These are phyloP conservation scores for Huntiella abstrusa DNA, from an alignment of 2,329 filamentous ascomycete genomes.

Conservation along the genomic window DNA sequence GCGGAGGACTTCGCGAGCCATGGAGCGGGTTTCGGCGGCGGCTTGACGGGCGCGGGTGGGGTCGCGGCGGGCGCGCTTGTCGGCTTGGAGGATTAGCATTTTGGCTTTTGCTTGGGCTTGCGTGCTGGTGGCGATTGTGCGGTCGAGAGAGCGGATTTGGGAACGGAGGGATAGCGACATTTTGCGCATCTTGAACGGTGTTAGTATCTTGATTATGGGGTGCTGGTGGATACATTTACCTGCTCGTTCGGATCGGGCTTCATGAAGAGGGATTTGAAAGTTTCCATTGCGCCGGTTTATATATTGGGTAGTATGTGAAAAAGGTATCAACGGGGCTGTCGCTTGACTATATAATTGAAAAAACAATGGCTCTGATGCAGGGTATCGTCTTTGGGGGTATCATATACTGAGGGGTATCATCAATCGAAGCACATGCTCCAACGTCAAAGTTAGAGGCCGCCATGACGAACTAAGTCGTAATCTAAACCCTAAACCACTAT, in stretches of 20 bases:
- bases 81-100: constrained; percentile 64
- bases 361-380: neutral
- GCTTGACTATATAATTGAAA: neutral
- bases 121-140: constrained; percentile 67
- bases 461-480: no score
- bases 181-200: constrained; percentile 59
- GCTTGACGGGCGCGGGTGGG: constrained; percentile 64
- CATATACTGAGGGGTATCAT: no score
- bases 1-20: constrained; percentile 72
- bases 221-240: constrained; percentile 28
- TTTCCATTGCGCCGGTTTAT: constrained; percentile 47
- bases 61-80: constrained; percentile 62
- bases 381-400: no score
- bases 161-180: constrained; percentile 77
- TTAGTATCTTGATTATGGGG: neutral
- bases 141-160: constrained; percentile 87
- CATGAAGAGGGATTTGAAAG: constrained; percentile 68
- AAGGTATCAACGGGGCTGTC: neutral
- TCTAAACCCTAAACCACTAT: no score
- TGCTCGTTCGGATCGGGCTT: constrained; percentile 87
- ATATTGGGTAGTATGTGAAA: neutral
- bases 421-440: no score
- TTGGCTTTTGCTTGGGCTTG: constrained; percentile 69
- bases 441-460: no score
- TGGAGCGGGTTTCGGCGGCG: constrained; percentile 63